Conservation (phyloP, 352 stramenopile genomes). For the Globisporangium megalacanthum region DNA sequence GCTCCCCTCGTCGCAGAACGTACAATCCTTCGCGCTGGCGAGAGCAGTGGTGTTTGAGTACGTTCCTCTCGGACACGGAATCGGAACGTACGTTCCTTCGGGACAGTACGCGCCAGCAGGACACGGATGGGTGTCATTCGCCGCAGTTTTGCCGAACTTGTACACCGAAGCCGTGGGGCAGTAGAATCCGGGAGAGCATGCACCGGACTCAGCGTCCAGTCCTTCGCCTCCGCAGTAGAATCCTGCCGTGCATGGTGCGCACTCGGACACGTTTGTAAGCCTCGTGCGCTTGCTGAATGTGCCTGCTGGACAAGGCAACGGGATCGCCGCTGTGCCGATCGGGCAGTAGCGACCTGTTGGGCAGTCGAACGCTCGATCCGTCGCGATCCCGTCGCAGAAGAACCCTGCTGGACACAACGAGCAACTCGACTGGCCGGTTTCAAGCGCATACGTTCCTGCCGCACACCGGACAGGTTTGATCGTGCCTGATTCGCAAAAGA, state of each 20-base stretch:
- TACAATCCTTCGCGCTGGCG: conserved; percentile 36
- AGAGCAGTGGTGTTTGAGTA: conserved; percentile 56
- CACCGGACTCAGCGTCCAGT: conserved; percentile 19
- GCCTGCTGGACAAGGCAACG: conserved; percentile 54
- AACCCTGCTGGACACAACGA: conserved; percentile 51
- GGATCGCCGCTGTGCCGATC: conserved; percentile 24
- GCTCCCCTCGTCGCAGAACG: conserved; percentile 45
- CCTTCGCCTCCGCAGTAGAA: conserved; percentile 33
- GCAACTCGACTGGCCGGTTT: conserved; percentile 25
- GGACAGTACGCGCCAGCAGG: conserved; percentile 71
- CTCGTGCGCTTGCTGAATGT: conserved; percentile 49
- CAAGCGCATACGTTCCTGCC: conserved; percentile 31
- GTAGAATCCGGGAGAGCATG: conserved; percentile 51
- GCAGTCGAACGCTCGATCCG: conserved; percentile 36
- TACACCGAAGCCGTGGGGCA: conserved; percentile 40
- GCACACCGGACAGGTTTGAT: conserved; percentile 38
- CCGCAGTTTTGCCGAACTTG: conserved; percentile 30
- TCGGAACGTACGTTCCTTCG: conserved; percentile 54
- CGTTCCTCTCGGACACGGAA: conserved; percentile 49
- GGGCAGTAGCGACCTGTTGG: conserved; percentile 47
- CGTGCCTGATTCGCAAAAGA: conserved; percentile 52
- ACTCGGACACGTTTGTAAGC: conserved; percentile 34
- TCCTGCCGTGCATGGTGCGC: conserved; percentile 29
- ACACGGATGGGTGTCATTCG: conserved; percentile 44
- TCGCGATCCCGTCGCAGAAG: conserved; percentile 54